Base-by-base conservation (phyloP, 768 basidiomycete species). In the Leccinum truebloodii region DNA sequence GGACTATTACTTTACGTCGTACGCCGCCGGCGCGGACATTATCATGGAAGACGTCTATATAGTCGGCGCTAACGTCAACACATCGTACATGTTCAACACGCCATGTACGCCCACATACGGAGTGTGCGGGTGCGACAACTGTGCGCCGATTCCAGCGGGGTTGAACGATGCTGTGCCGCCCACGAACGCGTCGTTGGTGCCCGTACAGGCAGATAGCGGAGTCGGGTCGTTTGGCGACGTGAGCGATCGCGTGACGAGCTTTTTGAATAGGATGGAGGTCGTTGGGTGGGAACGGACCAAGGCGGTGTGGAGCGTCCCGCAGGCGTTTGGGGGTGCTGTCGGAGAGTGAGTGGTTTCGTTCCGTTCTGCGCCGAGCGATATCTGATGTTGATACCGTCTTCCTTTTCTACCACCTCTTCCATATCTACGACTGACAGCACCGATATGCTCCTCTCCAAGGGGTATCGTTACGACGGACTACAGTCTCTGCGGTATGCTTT, bases 221-320 rank as follows among this genome's bases (percentile, higher is more conserved):
- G 13, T 71, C 7, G 70, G 70, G 8, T 65, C 71, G n/a, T 88
- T 89, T 62, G 80, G 83, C 54, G 90, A 92, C 64, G 86, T 92
- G 63, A 82, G 83, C 7, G 77, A 75, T 1, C 78, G 90, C 34
- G 84, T 91, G 79, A 86, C 89, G 56, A 79, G 86, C 61, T 90
- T 85, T 73, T 71, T 73, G 32, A 74, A 84, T 50, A 79, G 89
- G 12, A 73, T 87, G 24, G 77, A 82, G 65, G 77, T 79, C 53
- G 79, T 85, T 50, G 88, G 87, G 4, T 88, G 88, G 85, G 86
- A 86, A 61, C 76, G 83, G 18, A 83, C 81, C 9, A 86, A 89
- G 67, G 79, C 85, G 2, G 79, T 90, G 3, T 93, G 91, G 91
- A 83, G 85, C 6, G 89, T 92, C 0, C 87, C 90, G 2, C 90